These are phyloP conservation scores for Penicillium verrucosum DNA, from an alignment of 2,329 filamentous ascomycete species.

Conservation along the genomic window DNA sequence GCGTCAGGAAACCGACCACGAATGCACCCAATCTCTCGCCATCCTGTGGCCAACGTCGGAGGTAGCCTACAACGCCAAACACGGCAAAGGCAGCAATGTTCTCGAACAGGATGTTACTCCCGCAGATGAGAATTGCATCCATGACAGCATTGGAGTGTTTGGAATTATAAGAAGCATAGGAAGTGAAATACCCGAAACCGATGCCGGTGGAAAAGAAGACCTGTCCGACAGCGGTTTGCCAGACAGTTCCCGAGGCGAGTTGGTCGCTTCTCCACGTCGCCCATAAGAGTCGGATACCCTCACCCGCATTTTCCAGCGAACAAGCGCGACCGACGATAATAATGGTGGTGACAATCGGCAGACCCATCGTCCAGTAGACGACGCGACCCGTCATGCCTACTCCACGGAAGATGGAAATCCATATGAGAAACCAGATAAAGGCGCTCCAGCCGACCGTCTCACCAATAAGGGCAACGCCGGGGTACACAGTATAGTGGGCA, in stretches of 20 bases:
- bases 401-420: conserved; percentile 59
- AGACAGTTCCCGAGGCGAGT: conserved; percentile 51
- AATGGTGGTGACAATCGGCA: conserved; percentile 57
- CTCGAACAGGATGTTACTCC: conserved; percentile 57
- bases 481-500: conserved; percentile 48
- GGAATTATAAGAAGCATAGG: conserved; percentile 57
- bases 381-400: conserved; percentile 58
- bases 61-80: conserved; percentile 56
- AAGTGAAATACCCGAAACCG: conserved; percentile 59
- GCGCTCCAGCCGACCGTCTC: conserved; percentile 58
- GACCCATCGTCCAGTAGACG: conserved; percentile 61
- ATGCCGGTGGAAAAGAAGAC: conserved; percentile 61
- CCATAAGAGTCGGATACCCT: conserved; percentile 52
- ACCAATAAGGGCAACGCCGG: conserved; percentile 47
- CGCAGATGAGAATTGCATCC: conserved; percentile 56
- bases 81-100: conserved; percentile 51
- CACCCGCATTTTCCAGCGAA: conserved; percentile 54
- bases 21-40: conserved; percentile 50
- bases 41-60: conserved; percentile 42
- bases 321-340: conserved; percentile 54
- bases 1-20: conserved; percentile 57
- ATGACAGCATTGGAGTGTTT: conserved; percentile 58
- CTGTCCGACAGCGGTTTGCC: conserved; percentile 60
- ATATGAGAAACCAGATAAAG: conserved; percentile 60
- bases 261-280: conserved; percentile 50